These are phyloP conservation scores for Epichloe hybrida DNA, from an alignment of 2,329 filamentous ascomycete genomes.

Conservation along the genomic window DNA sequence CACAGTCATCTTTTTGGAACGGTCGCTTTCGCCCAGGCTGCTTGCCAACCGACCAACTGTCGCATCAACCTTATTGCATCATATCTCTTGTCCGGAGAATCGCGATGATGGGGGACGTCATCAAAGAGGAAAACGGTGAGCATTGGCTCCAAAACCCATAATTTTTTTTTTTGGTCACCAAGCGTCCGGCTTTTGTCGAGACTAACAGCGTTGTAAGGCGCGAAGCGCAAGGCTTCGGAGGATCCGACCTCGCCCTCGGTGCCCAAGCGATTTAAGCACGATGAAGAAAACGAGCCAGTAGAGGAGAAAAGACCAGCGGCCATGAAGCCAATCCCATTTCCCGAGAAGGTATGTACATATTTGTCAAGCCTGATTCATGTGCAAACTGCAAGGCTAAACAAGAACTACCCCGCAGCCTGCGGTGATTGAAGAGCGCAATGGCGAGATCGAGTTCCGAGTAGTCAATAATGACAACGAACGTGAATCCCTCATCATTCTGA, in stretches of 20 bases:
- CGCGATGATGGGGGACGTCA: constrained; percentile 5
- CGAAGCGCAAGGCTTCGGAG: constrained; percentile 61
- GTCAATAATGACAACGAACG: constrained; percentile 90
- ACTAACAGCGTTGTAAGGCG: constrained; percentile 22
- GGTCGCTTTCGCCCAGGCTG: not conserved
- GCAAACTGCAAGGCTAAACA: not conserved
- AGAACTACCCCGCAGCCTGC: not conserved
- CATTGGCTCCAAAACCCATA: not conserved
- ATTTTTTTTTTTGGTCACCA: no score
- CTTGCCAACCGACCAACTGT: not conserved
- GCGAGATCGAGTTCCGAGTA: constrained; percentile 92
- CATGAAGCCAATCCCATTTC: constrained; percentile 65
- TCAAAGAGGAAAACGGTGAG: constrained; percentile 22
- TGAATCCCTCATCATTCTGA: constrained; percentile 86
- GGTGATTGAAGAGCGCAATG: constrained; percentile 63
- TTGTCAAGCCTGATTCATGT: no score
- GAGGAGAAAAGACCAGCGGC: constrained; percentile 31
- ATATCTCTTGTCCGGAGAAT: not conserved
- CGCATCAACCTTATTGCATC: not conserved
- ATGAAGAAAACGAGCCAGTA: constrained; percentile 14
- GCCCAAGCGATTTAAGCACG: constrained; percentile 50
- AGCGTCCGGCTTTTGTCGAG: not conserved
- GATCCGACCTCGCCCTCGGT: constrained; percentile 48
- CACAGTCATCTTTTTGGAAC: not conserved
- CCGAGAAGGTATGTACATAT: constrained; percentile 56